phyloP scores from a whole-genome alignment of 345 rosid genomes.

The Eucalyptus sp. region DNA sequence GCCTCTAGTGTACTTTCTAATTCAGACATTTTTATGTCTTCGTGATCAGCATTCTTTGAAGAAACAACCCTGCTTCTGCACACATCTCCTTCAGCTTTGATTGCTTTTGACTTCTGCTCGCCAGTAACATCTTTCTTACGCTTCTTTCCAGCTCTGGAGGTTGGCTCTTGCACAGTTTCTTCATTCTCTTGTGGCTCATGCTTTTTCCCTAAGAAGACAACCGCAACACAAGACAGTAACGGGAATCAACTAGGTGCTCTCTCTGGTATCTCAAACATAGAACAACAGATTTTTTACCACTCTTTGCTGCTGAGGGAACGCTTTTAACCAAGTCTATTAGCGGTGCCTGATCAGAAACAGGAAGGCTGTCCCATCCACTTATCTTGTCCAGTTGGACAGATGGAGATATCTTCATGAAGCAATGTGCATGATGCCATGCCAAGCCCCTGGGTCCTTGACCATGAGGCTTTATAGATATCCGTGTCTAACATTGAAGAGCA shows the following conservation, averaged over 20 bases:
- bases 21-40: constrained; percentile 10
- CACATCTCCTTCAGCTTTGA: constrained; percentile 34
- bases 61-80: constrained; percentile 19
- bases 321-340: constrained; percentile 39
- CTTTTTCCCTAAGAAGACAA: constrained; percentile 12
- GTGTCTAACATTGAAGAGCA: constrained; percentile 28
- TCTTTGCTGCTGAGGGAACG: constrained; percentile 25
- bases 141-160: constrained; percentile 41
- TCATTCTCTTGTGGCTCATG: constrained; percentile 11
- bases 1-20: constrained; percentile 52
- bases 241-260: not conserved
- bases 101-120: constrained; percentile 40
- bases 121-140: constrained; percentile 36
- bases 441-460: constrained; percentile 59
- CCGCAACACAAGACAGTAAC: not conserved
- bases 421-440: constrained; percentile 83
- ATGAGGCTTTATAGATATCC: constrained; percentile 62
- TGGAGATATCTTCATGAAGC: constrained; percentile 46
- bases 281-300: constrained; percentile 22
- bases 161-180: constrained; percentile 10
- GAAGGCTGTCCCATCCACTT: constrained; percentile 67
- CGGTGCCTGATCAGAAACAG: constrained; percentile 48
- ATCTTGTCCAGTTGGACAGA: constrained; percentile 50
- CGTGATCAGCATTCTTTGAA: not conserved
- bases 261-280: not conserved